Percentiles rank a stretch among this genome's conserved stretches.
Conservation (phyloP, 441 rosid genomes). For the Populus hybrid region DNA sequence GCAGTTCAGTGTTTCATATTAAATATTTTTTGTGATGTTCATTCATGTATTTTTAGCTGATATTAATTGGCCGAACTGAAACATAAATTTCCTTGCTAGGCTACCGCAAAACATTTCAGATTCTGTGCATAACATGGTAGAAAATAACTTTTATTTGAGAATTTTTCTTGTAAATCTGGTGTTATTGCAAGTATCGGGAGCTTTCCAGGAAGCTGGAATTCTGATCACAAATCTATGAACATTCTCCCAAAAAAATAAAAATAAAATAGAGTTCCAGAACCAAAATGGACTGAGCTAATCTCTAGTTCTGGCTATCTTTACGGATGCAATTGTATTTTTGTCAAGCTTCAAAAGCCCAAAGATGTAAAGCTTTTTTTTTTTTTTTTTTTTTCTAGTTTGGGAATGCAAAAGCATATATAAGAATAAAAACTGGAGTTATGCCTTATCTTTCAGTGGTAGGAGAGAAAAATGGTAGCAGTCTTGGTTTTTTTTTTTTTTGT, state of each 20-base stretch:
- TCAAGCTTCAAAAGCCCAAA: background rate
- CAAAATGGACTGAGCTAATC: background rate
- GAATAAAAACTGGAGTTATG: background rate
- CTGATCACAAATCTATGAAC: background rate
- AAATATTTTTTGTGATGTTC: background rate
- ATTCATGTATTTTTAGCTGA: background rate
- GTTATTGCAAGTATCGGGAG: background rate
- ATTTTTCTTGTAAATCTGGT: background rate
- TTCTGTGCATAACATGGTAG: background rate
- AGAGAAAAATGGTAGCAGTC: background rate
- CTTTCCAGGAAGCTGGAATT: background rate
- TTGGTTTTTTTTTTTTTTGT: background rate
- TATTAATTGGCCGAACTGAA: background rate
- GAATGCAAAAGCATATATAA: background rate
- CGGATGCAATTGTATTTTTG: background rate
- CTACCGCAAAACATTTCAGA: background rate
- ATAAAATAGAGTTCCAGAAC: background rate
- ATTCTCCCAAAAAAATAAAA: background rate
- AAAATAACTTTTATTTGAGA: background rate
- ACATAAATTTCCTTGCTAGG: background rate
- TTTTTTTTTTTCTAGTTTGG: background rate
- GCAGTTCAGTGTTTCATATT: background rate
- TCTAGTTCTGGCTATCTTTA: background rate
- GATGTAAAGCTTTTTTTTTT: background rate
- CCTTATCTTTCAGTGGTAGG: background rate